Evolutionary conservation across 1,284 basidiomycete species (phyloP).

Genomic region (Mrakiaceae sp.): DNA sequence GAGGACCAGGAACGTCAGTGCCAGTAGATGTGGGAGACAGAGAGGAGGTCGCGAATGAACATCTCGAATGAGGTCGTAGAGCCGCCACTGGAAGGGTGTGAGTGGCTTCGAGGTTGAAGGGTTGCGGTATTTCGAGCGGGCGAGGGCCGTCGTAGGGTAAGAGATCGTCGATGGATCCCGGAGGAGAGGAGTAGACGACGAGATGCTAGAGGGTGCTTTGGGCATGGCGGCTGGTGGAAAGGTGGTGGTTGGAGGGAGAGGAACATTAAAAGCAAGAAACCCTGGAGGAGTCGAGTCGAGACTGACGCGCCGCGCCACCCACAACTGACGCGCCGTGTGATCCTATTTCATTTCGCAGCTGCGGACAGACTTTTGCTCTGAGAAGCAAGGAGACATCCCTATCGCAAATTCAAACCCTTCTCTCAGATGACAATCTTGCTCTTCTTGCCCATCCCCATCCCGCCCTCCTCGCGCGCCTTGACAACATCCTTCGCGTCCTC

Average conservation of each 20-base stretch:
- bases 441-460: conserved; percentile 46
- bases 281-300: no score
- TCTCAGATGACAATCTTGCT: conserved; percentile 11
- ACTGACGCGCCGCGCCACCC: no score
- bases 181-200: no score
- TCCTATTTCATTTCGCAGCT: no score
- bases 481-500: conserved; percentile 65
- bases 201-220: no score
- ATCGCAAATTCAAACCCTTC: no score
- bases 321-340: no score
- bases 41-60: not conserved
- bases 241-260: no score
- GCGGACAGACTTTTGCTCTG: no score
- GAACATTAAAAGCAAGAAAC: no score
- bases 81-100: not conserved
- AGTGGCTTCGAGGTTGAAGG: not conserved
- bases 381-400: no score
- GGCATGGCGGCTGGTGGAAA: no score
- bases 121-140: not conserved
- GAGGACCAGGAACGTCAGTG: not conserved
- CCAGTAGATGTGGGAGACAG: not conserved
- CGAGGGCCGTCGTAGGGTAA: not conserved
- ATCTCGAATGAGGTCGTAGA: conserved; percentile 4
- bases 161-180: not conserved
- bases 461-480: conserved; percentile 51